Base-by-base conservation (phyloP, 495 filamentous ascomycete species). In the Podospora sp. region DNA sequence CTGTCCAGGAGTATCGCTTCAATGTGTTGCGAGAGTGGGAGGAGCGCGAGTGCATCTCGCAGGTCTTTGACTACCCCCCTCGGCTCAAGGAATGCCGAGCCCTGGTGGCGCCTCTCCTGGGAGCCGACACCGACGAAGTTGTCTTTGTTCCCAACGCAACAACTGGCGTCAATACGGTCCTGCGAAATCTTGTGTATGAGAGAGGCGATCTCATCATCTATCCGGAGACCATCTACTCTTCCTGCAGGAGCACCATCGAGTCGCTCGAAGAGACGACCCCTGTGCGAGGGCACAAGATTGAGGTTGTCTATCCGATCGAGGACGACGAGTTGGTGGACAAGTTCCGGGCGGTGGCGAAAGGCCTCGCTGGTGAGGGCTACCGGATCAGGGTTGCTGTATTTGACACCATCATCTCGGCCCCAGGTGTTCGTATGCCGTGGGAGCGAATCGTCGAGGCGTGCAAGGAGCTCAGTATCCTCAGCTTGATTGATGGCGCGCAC, bases 91-190 rank as follows among this genome's bases (percentile, higher is more conserved):
- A 81, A 36, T 83, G 88, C n/a, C 89, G 92, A 18, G 69, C 65
- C 11, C 84, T 83, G 4, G 73, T 93, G 21, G 88, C 91, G 0
- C 73, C 80, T 14, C 67, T 89, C 36, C 80, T 96, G 24, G 81
- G 90, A 63, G 85, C 84, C 9, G 84, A 86, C 16, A 71, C 78
- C n/a, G 77, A 85, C 16, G 88, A 90, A 53, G 81, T 90, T 40
- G 91, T 94, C 3, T 87, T 92, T 61, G 87, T 93, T 22, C 84
- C 86, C 16, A 96, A 96, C 72, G 89, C 91, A 40, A 93, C 92
- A 0, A 91, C 86, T 0, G 92, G 87, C 52, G 76, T 93, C 12
- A 90, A 90, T 71, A 91, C 88, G 0, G 83, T 95, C 9, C 81
- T 96, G 18, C 85, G 86, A 22, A 90, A 89, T 68, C 78, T 96